phyloP scores from a whole-genome alignment of 2,329 filamentous ascomycete genomes.

The Pseudocercospora musae region DNA sequence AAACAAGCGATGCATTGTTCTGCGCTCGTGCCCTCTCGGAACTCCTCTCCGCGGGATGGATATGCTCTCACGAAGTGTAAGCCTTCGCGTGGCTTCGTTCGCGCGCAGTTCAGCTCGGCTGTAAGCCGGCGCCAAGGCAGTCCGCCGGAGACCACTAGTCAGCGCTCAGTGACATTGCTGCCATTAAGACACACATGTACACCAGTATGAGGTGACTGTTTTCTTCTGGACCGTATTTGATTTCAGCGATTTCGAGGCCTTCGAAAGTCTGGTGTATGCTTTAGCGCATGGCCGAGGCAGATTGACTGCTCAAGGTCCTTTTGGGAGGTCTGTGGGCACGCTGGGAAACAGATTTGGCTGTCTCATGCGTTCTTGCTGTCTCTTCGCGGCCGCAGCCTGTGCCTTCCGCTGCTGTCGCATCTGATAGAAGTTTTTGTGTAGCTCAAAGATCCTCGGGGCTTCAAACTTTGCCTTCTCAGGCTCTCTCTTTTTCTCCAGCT shows the following conservation, averaged over 20 bases:
- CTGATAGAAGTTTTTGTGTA: constrained; percentile 88
- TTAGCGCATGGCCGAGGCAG: neutral
- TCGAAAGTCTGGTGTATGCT: neutral
- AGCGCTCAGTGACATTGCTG: neutral
- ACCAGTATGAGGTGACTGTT: neutral
- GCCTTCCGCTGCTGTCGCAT: constrained; percentile 76
- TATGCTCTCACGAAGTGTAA: neutral
- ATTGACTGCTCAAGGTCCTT: constrained; percentile 5
- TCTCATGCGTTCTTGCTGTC: constrained; percentile 74
- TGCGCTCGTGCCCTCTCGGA: neutral
- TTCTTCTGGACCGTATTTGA: neutral
- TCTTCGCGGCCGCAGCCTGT: constrained; percentile 73
- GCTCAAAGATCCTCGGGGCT: constrained; percentile 74
- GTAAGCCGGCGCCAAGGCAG: neutral
- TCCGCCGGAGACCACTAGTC: neutral
- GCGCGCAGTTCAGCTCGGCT: neutral
- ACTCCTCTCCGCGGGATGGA: neutral
- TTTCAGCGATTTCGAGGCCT: neutral
- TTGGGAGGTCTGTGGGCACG: constrained; percentile 56
- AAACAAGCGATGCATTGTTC: neutral
- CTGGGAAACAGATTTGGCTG: constrained; percentile 80
- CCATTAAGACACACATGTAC: neutral
- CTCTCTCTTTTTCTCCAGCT: constrained; percentile 49
- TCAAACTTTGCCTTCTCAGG: constrained; percentile 62
- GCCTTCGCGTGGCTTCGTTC: neutral